Percentiles rank a stretch among this genome's conserved stretches.
phyloP scores from a whole-genome alignment of 2,329 filamentous ascomycete genomes.

The Fusarium chaquense region DNA sequence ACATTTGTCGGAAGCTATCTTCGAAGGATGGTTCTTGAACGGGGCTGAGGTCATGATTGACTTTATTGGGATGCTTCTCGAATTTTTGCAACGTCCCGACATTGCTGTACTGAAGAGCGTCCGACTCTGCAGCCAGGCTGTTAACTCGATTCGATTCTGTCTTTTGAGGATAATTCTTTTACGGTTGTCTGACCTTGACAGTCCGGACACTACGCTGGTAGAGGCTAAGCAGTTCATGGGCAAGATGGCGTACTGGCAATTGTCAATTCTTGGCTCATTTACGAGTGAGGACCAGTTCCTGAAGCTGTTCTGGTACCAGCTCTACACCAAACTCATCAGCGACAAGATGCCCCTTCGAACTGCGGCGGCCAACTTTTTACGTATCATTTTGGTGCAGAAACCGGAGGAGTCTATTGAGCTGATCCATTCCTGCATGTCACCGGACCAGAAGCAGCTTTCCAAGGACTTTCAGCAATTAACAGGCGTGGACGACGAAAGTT shows the following conservation, averaged over 20 bases:
- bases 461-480: slow-evolving; percentile 85
- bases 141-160: slow-evolving; percentile 78
- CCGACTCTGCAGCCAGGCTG: slow-evolving; percentile 87
- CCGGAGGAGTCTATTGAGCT: slow-evolving; percentile 82
- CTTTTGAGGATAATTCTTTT: slow-evolving; percentile 85
- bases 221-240: slow-evolving; percentile 80
- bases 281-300: slow-evolving; percentile 84
- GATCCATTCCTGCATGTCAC: slow-evolving; percentile 76
- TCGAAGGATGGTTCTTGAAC: slow-evolving; percentile 96
- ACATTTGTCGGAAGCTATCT: slow-evolving; percentile 89
- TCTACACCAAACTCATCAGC: slow-evolving; percentile 90
- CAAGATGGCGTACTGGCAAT: slow-evolving; percentile 95
- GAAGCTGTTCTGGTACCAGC: slow-evolving; percentile 88
- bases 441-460: slow-evolving; percentile 77
- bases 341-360: slow-evolving; percentile 74
- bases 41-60: slow-evolving; percentile 87
- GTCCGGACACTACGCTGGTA: slow-evolving; percentile 66
- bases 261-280: slow-evolving; percentile 83
- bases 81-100: slow-evolving; percentile 89
- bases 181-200: slow-evolving; percentile 85
- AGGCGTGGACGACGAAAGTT: slow-evolving; percentile 88
- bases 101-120: slow-evolving; percentile 86
- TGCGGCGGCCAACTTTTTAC: slow-evolving; percentile 85
- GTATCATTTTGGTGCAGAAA: slow-evolving; percentile 94
- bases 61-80: slow-evolving; percentile 84